Base-by-base conservation (phyloP, 2,329 filamentous ascomycete genomes). In the Metarhizium guizhouense region DNA sequence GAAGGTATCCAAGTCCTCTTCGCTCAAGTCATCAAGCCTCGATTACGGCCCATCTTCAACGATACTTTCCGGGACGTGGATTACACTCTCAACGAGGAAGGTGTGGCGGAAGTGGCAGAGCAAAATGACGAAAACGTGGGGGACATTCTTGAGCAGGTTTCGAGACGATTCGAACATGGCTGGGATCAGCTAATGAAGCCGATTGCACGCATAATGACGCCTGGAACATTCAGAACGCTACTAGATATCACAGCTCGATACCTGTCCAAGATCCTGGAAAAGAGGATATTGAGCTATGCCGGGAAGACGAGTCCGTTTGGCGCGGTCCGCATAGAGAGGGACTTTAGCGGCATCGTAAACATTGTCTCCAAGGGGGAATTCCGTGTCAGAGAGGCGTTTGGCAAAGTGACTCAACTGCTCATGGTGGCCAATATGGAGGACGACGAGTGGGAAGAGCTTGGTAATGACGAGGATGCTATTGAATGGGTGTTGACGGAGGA, bases 371-470 rank as follows among this genome's bases (percentile, higher is more conserved):
- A 77, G 58, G 88, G 86, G 4, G 84, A 88, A 64, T 96, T 95
- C 67, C 82, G 82, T 2, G 80, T 94, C 40, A 78, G 90, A 36
- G 91, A 95, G 65, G 72, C 81, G 3, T 96, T 96, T 73, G 78
- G 80, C 32, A 83, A 85, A 64, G 88, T 88, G 56, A 79, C 80
- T 57, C 90, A 96, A 76, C 86, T 96, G 63, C 83, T 88, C 56
- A 83, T 95, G 76, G 83, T 96, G 16, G 85, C 93, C 67, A 93
- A 92, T 63, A 95, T 96, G 90, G 92, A 96, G 68, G 89, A 94
- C 38, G 92, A 96, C 56, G 93, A 96, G 71, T 96, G 91, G 88
- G 88, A 93, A 51, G 90, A 94, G 70, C 71, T 92, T 43, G 65
- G 70, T 6, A 72, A 78, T 45, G 57, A 68, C 29, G 71, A 76